Conservation (phyloP, 441 rosid species). For the Arabidopsis lyrata region DNA sequence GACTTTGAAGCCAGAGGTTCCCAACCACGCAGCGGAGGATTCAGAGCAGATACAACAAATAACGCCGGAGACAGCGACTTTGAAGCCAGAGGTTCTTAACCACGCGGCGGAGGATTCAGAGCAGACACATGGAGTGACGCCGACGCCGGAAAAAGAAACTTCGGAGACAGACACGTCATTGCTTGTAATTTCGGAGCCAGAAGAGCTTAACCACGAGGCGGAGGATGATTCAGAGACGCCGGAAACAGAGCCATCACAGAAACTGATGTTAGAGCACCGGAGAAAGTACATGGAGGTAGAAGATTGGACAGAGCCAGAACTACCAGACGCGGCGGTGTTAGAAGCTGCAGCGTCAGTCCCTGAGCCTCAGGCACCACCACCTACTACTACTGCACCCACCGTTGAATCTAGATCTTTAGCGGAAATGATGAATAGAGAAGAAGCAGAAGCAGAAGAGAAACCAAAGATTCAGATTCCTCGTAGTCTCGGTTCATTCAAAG, state of each 20-base stretch:
- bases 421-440: conserved; percentile 62
- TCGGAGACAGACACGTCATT: not conserved
- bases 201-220: not conserved
- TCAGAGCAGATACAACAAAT: not conserved
- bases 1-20: not conserved
- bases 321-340: conserved; percentile 44
- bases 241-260: conserved; percentile 29
- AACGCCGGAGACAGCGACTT: not conserved
- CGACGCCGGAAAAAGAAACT: not conserved
- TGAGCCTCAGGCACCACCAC: not conserved
- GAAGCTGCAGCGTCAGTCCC: conserved; percentile 43
- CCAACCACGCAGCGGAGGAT: not conserved
- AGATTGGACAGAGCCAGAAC: conserved; percentile 46
- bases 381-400: conserved; percentile 17
- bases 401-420: conserved; percentile 54
- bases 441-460: conserved; percentile 43
- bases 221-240: not conserved
- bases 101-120: conserved; percentile 3
- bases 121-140: not conserved
- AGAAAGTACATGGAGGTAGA: conserved; percentile 40
- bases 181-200: not conserved
- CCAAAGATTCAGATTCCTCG: conserved; percentile 41
- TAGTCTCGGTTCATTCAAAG: conserved; percentile 52
- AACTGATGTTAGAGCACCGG: conserved; percentile 35
- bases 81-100: not conserved